Conservation (phyloP, 805 yeast genomes). For the Barnettozyma salicaria region DNA sequence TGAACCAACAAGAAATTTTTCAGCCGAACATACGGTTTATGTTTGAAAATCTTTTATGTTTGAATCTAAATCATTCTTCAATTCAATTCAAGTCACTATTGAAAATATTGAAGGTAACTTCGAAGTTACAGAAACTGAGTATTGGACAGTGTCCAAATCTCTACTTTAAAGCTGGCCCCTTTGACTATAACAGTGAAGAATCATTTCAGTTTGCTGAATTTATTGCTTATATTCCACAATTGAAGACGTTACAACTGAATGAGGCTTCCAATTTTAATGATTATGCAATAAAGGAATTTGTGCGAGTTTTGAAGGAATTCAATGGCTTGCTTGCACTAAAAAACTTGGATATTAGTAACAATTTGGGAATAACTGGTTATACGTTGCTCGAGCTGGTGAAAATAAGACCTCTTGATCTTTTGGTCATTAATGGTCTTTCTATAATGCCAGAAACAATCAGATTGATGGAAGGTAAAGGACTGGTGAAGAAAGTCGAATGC, state of each 20-base stretch:
- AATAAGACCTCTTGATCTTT: conserved; percentile 7
- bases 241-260: conserved; percentile 18
- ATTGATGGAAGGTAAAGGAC: conserved; percentile 13
- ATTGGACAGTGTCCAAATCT: conserved; percentile 23
- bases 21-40: conserved; percentile 9
- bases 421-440: conserved; percentile 22
- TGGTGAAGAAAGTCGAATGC: conserved; percentile 19
- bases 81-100: conserved; percentile 21
- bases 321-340: conserved; percentile 7
- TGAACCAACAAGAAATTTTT: conserved; percentile 8
- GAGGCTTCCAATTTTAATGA: conserved; percentile 24
- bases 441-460: conserved; percentile 18
- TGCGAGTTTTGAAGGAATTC: conserved; percentile 6
- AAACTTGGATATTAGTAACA: conserved; percentile 23
- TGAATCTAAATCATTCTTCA: conserved; percentile 24
- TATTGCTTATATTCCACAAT: conserved; percentile 12
- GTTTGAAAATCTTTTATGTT: conserved; percentile 11
- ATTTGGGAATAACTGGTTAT: conserved; percentile 19
- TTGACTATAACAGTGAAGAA: conserved; percentile 9
- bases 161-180: conserved; percentile 16
- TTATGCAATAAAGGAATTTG: conserved; percentile 16
- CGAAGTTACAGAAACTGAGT: conserved; percentile 3
- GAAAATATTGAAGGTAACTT: conserved; percentile 8
- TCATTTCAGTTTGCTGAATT: conserved; percentile 21
- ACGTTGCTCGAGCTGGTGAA: conserved; percentile 20